Conservation (phyloP, 2,329 filamentous ascomycete genomes). For the Metarhizium rileyi region DNA sequence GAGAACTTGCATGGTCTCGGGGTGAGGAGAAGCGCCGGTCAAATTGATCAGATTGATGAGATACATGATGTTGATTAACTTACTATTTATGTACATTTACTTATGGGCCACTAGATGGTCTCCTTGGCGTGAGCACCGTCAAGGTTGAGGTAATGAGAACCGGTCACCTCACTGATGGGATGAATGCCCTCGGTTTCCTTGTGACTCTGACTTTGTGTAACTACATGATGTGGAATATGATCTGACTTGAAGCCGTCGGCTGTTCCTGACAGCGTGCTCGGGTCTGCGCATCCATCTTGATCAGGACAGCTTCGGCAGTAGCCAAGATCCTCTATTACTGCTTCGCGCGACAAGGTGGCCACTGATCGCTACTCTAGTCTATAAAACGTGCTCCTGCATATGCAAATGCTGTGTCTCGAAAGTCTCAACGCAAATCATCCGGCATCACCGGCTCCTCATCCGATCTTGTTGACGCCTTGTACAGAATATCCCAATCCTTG, state of each 20-base stretch:
- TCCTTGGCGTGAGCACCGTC: constrained; percentile 24
- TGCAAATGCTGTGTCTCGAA: not conserved
- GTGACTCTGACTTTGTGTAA: too few species aligned
- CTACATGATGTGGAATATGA: too few species aligned
- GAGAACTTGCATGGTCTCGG: constrained; percentile 11
- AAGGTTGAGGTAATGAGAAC: constrained; percentile 29
- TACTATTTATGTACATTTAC: constrained; percentile 12
- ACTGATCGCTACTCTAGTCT: not conserved
- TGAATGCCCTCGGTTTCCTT: too few species aligned
- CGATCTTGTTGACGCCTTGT: constrained; percentile 1
- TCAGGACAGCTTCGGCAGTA: too few species aligned
- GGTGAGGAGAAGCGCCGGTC: constrained; percentile 2
- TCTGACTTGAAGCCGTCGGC: too few species aligned
- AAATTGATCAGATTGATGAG: constrained; percentile 10
- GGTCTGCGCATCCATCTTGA: too few species aligned
- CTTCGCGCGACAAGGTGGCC: not conserved
- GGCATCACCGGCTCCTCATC: not conserved
- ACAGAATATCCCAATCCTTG: constrained; percentile 6
- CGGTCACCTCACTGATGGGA: constrained; percentile 23
- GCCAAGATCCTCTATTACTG: not conserved
- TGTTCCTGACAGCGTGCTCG: too few species aligned
- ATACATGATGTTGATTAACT: constrained; percentile 23
- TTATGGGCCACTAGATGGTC: constrained; percentile 24
- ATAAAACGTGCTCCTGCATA: not conserved
- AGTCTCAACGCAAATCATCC: not conserved